Percentiles rank a stretch among this genome's conserved stretches.
Evolutionary conservation across 257 asterid species (phyloP).

Genomic region (Rehmannia glutinosa): DNA sequence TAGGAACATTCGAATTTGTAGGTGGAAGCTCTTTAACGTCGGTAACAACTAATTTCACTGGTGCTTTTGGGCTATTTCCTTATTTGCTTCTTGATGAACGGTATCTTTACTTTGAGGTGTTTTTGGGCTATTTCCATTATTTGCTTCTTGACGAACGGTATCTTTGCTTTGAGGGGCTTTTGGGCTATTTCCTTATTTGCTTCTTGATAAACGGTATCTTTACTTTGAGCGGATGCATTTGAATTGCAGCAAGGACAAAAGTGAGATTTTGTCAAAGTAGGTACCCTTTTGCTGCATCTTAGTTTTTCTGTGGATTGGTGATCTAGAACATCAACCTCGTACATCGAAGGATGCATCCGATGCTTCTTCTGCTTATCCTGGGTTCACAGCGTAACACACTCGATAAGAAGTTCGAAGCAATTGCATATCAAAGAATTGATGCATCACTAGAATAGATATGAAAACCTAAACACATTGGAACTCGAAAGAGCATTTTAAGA

Average conservation of each 20-base stretch:
- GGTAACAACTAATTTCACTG: constrained; percentile 1
- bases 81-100: constrained; percentile 17
- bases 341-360: constrained; percentile 64
- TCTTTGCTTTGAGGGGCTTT: constrained; percentile 17
- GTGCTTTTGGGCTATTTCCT: constrained; percentile 15
- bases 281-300: constrained; percentile 50
- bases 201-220: constrained; percentile 21
- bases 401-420: background rate
- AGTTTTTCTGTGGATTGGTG: constrained; percentile 33
- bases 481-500: background rate
- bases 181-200: background rate
- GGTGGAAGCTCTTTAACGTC: constrained; percentile 18
- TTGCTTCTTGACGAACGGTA: constrained; percentile 22
- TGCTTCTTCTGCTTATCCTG: constrained; percentile 50
- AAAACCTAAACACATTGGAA: background rate
- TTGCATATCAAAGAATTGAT: background rate
- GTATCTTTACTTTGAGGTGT: constrained; percentile 17
- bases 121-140: too few species aligned
- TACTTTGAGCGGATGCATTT: constrained; percentile 20
- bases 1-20: constrained; percentile 3
- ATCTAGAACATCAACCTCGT: constrained; percentile 33
- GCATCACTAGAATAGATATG: background rate
- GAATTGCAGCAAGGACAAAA: constrained; percentile 43
- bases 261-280: constrained; percentile 24
- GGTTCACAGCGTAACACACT: constrained; percentile 4